phyloP scores from a whole-genome alignment of 2,329 filamentous ascomycete species.

The Grosmannia penicillata region DNA sequence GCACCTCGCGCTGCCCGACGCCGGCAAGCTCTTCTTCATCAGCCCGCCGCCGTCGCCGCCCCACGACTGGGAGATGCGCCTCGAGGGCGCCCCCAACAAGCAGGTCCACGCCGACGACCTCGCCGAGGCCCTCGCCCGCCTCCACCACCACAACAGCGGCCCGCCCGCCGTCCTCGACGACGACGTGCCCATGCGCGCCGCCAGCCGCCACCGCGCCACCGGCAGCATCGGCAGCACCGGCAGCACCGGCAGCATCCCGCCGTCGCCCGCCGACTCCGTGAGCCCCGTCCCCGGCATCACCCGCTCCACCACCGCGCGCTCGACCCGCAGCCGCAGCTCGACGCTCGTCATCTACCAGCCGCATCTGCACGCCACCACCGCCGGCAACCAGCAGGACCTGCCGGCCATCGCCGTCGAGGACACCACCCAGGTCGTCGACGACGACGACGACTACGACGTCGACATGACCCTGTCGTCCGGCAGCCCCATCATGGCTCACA shows the following conservation, averaged over 20 bases:
- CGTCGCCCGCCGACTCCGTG: slow-evolving; percentile 21
- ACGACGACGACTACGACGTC: slow-evolving; percentile 23
- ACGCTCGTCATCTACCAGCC: slow-evolving; percentile 50
- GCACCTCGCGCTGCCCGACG: slow-evolving; percentile 51
- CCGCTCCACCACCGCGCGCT: slow-evolving; percentile 3
- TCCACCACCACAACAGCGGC: slow-evolving; percentile 39
- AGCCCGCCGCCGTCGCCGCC: slow-evolving; percentile 53
- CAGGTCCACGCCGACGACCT: slow-evolving; percentile 55
- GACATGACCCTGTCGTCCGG: not conserved
- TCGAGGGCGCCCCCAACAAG: slow-evolving; percentile 58
- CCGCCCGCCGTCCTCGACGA: slow-evolving; percentile 10
- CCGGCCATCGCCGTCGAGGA: slow-evolving; percentile 55
- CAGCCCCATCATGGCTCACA: slow-evolving; percentile 41
- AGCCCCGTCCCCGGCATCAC: slow-evolving; percentile 14
- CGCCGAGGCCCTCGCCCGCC: slow-evolving; percentile 47
- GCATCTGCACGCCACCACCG: not conserved
- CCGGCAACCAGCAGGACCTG: slow-evolving; percentile 35
- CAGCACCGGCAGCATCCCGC: slow-evolving; percentile 20
- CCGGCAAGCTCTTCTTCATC: slow-evolving; percentile 60
- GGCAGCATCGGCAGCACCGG: slow-evolving; percentile 16
- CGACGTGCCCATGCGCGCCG: slow-evolving; percentile 18
- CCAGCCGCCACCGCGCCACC: slow-evolving; percentile 25
- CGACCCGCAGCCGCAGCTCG: slow-evolving; percentile 44
- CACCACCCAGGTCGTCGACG: slow-evolving; percentile 42
- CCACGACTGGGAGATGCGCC: slow-evolving; percentile 52